Evolutionary conservation across 192 early-diverging fungal species (phyloP).

Genomic region (Polychytrium aggregatum): DNA sequence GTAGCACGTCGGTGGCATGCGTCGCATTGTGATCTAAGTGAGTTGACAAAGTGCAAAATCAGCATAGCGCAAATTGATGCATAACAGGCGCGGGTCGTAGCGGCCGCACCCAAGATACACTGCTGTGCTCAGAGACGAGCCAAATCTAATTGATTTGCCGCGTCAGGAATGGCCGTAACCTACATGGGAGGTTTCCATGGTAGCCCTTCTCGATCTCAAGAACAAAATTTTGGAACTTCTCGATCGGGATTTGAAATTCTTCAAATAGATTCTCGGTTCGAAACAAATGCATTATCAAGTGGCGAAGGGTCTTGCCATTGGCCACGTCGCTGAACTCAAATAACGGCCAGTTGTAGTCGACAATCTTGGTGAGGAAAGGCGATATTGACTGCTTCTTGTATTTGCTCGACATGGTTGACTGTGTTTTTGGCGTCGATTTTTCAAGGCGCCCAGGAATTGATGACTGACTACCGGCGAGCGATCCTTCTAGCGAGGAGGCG

Average conservation of each 20-base stretch:
- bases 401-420: no score
- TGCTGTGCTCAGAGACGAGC: no score
- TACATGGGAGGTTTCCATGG: slow-evolving; percentile 37
- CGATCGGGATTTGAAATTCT: slow-evolving; percentile 23
- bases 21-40: slow-evolving; percentile 40
- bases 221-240: slow-evolving; percentile 32
- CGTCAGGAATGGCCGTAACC: slow-evolving; percentile 8
- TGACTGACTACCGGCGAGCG: no score
- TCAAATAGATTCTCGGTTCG: slow-evolving; percentile 23
- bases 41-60: neutral
- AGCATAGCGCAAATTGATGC: no score
- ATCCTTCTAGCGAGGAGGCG: no score
- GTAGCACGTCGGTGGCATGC: slow-evolving; percentile 46
- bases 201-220: slow-evolving; percentile 32
- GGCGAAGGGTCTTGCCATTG: slow-evolving; percentile 11
- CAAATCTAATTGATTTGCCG: neutral
- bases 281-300: slow-evolving; percentile 27
- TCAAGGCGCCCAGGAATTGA: no score
- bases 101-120: no score
- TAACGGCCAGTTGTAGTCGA: slow-evolving; percentile 32
- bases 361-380: slow-evolving; percentile 6
- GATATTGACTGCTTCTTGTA: neutral
- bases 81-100: no score
- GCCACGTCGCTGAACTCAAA: slow-evolving; percentile 27
- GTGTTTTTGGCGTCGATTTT: no score